Conservation (phyloP, 208 protist genomes). For the Trypanosoma vivax region DNA sequence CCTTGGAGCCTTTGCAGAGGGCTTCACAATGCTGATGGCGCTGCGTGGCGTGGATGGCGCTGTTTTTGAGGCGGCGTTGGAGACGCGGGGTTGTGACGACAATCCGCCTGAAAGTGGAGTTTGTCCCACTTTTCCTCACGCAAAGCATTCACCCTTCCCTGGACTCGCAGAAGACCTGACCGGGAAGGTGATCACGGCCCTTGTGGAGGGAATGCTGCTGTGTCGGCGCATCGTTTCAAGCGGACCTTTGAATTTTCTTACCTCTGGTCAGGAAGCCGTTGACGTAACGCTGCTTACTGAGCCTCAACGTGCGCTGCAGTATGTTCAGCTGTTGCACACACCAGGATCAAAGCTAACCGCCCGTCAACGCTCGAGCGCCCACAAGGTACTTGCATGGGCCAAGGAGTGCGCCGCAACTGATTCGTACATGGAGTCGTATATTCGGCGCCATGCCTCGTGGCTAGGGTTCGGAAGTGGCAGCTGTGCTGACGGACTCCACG, state of each 20-base stretch:
- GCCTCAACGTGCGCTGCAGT: constrained; percentile 39
- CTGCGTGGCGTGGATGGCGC: constrained; percentile 32
- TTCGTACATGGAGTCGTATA: constrained; percentile 62
- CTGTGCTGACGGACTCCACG: constrained; percentile 30
- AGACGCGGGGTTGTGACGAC: neutral
- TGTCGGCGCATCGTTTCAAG: constrained; percentile 41
- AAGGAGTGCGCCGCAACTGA: constrained; percentile 13
- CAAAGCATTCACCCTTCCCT: neutral
- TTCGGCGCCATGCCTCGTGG: constrained; percentile 67
- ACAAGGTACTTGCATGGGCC: constrained; percentile 43
- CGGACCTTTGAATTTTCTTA: constrained; percentile 35
- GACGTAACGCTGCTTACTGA: constrained; percentile 58
- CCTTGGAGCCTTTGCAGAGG: constrained; percentile 50
- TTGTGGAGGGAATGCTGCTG: constrained; percentile 38
- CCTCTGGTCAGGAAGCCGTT: constrained; percentile 29
- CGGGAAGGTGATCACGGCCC: constrained; percentile 25
- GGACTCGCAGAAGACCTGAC: constrained; percentile 11
- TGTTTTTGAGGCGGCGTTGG: constrained; percentile 1
- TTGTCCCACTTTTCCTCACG: too few species aligned
- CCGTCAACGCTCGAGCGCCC: constrained; percentile 26
- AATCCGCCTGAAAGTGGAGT: neutral
- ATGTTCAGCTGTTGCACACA: constrained; percentile 53
- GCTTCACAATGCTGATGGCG: constrained; percentile 52
- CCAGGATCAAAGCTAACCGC: constrained; percentile 37
- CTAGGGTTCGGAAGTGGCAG: constrained; percentile 72